Evolutionary conservation across 306 rosid genomes (phyloP), one percentile per base, ranked within the genome.

Genomic region (Cicer judaicum): DNA sequence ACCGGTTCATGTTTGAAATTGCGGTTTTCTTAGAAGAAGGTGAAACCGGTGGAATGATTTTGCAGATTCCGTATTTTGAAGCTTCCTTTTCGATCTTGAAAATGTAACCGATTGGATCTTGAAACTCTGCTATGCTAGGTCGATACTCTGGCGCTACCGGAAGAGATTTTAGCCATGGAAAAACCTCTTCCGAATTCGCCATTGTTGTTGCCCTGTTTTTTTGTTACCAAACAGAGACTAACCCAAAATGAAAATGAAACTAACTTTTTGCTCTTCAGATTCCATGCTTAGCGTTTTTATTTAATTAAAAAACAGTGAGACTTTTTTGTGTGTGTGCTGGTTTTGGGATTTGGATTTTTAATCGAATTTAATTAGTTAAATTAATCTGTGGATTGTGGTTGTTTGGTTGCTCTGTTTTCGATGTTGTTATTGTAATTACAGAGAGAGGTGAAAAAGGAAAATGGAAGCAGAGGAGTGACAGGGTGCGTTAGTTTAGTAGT

Each of bases 41-140:
- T 2, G 78, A 78, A 10, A 90, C 91, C 0, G 91, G 93, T 13
- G 96, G 96, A 0, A 90, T 86, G 81, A 90, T 90, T 84, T 91
- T 91, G 79, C 92, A 91, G 87, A 91, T 91, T 82, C 96, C 96
- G 16, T 70, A 91, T 79, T 77, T 73, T 36, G 93, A 91, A 12
- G 96, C 96, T 72, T 91, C 91, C 16, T 87, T 87, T 81, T 91
- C 96, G 90, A 91, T 91, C 85, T 91, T 91, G 64, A 85, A 90
- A 84, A 91, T 91, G 91, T 91, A 91, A 36, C 87, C 78, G 84
- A 91, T 91, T 78, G 96, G 96, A 91, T 91, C 96, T 81, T 91
- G 93, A 64, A 91, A 91, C 93, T 91, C 96, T 2, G 92, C 85
- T 54, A 81, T 38, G 50, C 81, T 76, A 0, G 93, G 96, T 16